Conservation (phyloP, 1,284 basidiomycete species). For the Ustilago curta region DNA sequence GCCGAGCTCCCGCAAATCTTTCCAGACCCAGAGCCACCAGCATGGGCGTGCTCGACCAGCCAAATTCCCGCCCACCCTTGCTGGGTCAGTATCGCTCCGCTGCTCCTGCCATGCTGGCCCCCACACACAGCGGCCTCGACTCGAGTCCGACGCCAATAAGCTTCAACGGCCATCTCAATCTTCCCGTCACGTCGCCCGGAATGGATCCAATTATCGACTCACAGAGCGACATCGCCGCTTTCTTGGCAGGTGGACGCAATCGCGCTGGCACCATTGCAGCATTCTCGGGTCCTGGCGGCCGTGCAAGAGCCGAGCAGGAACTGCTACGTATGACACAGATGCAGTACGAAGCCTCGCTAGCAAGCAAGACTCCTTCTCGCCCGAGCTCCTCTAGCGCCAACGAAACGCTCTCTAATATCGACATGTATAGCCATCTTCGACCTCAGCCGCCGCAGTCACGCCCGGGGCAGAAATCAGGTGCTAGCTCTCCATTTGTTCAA, state of each 20-base stretch:
- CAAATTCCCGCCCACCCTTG: slow-evolving; percentile 16
- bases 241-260: slow-evolving; percentile 38
- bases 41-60: slow-evolving; percentile 48
- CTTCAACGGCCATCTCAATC: slow-evolving; percentile 3
- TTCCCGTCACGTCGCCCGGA: slow-evolving; percentile 9
- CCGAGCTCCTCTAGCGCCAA: slow-evolving; percentile 26
- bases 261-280: slow-evolving; percentile 66
- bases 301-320: slow-evolving; percentile 60
- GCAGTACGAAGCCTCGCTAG: slow-evolving; percentile 25
- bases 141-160: slow-evolving; percentile 8
- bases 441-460: slow-evolving; percentile 10
- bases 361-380: slow-evolving; percentile 9
- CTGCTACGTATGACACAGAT: slow-evolving; percentile 51
- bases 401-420: slow-evolving; percentile 15
- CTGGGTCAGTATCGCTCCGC: slow-evolving; percentile 14
- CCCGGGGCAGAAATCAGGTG: slow-evolving; percentile 19
- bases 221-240: slow-evolving; percentile 20
- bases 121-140: slow-evolving; percentile 1
- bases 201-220: slow-evolving; percentile 9
- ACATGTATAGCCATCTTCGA: slow-evolving; percentile 17
- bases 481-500: slow-evolving; percentile 74
- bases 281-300: slow-evolving; percentile 58
- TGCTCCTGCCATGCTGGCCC: background rate
- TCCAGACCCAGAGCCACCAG: slow-evolving; percentile 44
- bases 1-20: slow-evolving; percentile 8